phyloP scores from a whole-genome alignment of 176 grass and related monocot species.

The Musa troglodytarum region DNA sequence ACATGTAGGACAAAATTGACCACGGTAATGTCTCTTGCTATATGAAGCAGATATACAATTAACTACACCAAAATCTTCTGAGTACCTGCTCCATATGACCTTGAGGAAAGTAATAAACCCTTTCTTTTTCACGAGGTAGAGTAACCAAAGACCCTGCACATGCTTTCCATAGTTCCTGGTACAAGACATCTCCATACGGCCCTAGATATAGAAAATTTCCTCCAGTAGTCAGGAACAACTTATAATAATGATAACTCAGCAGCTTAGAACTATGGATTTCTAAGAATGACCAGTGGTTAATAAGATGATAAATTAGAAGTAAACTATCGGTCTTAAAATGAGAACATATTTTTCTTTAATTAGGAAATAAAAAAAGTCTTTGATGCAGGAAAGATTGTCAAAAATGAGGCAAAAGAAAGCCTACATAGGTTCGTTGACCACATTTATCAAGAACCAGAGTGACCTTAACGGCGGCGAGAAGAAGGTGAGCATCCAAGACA shows the following conservation, averaged over 20 bases:
- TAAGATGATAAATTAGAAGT: too few relatives aligned
- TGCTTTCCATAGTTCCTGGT: slow-evolving; percentile 74
- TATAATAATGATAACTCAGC: not conserved
- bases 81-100: slow-evolving; percentile 95
- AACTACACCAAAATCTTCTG: not conserved
- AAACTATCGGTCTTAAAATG: too few relatives aligned
- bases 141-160: slow-evolving; percentile 71
- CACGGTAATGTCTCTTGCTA: not conserved
- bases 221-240: too few relatives aligned
- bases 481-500: too few relatives aligned
- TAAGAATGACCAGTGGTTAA: not conserved
- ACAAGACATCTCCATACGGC: slow-evolving; percentile 31
- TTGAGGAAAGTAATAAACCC: slow-evolving; percentile 86
- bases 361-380: too few relatives aligned
- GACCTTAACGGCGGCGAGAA: too few relatives aligned
- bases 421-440: too few relatives aligned
- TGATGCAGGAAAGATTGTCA: too few relatives aligned
- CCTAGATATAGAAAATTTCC: slow-evolving; percentile 18
- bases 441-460: too few relatives aligned
- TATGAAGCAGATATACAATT: not conserved
- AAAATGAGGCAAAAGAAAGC: too few relatives aligned
- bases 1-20: not conserved
- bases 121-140: slow-evolving; percentile 53
- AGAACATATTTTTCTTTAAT: too few relatives aligned
- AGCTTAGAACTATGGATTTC: not conserved